These are phyloP conservation scores for Primulina tabacum DNA, from an alignment of 257 asterid species.

Conservation along the genomic window DNA sequence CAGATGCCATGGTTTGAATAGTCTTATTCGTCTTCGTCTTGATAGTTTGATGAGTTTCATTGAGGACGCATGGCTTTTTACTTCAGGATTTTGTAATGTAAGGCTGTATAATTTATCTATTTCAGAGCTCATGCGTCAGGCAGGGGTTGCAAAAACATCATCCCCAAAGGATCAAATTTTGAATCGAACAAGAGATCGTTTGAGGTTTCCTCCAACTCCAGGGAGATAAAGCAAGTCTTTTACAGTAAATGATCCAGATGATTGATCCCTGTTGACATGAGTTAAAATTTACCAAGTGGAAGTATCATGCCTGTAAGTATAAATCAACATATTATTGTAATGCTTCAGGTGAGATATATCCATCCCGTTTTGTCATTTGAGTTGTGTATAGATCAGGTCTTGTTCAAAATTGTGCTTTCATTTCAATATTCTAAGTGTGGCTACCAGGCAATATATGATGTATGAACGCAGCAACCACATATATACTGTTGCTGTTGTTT, in stretches of 20 bases:
- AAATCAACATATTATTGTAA: constrained; percentile 13
- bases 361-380: constrained; percentile 21
- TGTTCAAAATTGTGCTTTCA: background rate
- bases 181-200: constrained; percentile 57
- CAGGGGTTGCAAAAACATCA: constrained; percentile 62
- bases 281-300: constrained; percentile 15
- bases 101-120: constrained; percentile 17
- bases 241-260: constrained; percentile 4
- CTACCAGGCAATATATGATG: background rate
- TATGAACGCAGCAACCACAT: background rate
- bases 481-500: constrained; percentile 7
- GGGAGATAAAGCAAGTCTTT: constrained; percentile 41
- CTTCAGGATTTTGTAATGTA: constrained; percentile 17
- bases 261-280: constrained; percentile 5
- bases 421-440: background rate
- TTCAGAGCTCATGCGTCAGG: constrained; percentile 89
- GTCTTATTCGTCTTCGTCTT: background rate
- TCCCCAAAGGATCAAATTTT: constrained; percentile 71
- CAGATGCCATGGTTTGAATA: background rate
- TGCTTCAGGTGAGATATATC: constrained; percentile 13
- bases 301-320: constrained; percentile 9
- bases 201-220: constrained; percentile 62
- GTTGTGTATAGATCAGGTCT: constrained; percentile 33
- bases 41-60: constrained; percentile 1
- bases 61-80: constrained; percentile 9